Base-by-base conservation (phyloP, 768 basidiomycete genomes). In the Auricularia cornea region DNA sequence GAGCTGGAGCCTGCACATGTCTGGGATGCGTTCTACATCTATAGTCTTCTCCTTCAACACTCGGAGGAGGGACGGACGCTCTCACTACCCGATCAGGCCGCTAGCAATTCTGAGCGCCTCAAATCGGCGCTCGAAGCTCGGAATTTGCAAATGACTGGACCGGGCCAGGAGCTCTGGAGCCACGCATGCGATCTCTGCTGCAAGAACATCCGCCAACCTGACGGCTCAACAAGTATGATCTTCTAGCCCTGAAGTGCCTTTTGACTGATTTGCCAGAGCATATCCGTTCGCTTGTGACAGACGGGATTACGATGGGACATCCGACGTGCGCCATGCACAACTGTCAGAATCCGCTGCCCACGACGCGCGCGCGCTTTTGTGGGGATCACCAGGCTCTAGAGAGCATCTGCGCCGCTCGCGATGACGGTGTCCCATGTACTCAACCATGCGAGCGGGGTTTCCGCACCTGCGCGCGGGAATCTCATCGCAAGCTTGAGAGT, bases 271-370 rank as follows among this genome's bases (percentile, higher is more conserved):
- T 14, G 16, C 10, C 44, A 48, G 44, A 18, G 23, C 44, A 48
- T 23, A 48, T 48, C 5, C 44, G 44, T 20, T 48, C 65, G 23
- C 51, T 57, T 2, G 67, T 71, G 10, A 67, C 65, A 8, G 71
- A 74, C 62, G 71, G 73, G 4, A 64, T 74, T 16, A 68, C 70
- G 3, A 65, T 73, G 3, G 70, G 70, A 2, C 68, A 70, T 60
- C 70, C 70, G 5, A 67, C 69, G 54, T 73, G 73, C 60, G 56
- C 61, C 4, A 64, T 64, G 4, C 64, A 59, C 41, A 64, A 67
- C 57, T 72, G 71, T 40, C 28, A 33, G 14, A 35, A 33, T 3
- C 64, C 66, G 2, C 65, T 72, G 1, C 26, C n/a, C 3, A 59
- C 32, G 16, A 23, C 61, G 3, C 56, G 59, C 8, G 60, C 69